Evolutionary conservation across 768 basidiomycete species (phyloP), one percentile per base, ranked within the genome.

Genomic region (Xerocomellus amylosporus): DNA sequence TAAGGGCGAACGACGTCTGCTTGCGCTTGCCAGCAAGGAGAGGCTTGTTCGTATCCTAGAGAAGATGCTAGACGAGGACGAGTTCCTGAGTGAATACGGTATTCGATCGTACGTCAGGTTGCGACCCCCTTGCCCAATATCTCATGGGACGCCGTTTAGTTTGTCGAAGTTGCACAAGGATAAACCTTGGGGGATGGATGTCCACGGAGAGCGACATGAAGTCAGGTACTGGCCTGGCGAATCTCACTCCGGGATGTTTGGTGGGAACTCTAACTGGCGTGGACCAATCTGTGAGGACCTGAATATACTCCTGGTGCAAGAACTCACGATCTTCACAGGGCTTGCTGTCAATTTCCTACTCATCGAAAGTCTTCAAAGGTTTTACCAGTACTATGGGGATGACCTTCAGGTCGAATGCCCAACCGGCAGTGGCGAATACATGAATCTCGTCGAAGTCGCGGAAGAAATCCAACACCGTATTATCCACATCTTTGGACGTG

Each of bases 381-480:
- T 98, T 80, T 89, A 98, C 71, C 93, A 96, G 64, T 99, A 98
- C 73, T 98, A 97, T 61, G 97, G 97, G 3, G 87, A 93, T 52
- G 87, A 90, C 20, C 74, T 98, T 34, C 88, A 91, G 77, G 87
- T 96, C 28, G 97, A 99, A 71, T 99, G 97, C 65, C 97, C 97
- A 5, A 94, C 93, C 0, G 93, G 94, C 26, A 90, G 88, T 58
- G 97, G 97, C n/a, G 95, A 97, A 61, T 93, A 87, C 72, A 98
- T 98, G 94, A 91, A 93, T 67, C 84, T 99, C 8, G 91, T 88
- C 10, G 81, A 84, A 54, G 93, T 96, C 19, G 93, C 97, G 6
- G 96, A 98, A 65, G 97, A 99, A 71, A 94, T 99, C 52, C 97
- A 98, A 71, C 96, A 98, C 67, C 87, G 97, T n/a, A 86, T 98